Evolutionary conservation across 2,329 filamentous ascomycete genomes (phyloP).

Genomic region (Sarocladium oryzae): DNA sequence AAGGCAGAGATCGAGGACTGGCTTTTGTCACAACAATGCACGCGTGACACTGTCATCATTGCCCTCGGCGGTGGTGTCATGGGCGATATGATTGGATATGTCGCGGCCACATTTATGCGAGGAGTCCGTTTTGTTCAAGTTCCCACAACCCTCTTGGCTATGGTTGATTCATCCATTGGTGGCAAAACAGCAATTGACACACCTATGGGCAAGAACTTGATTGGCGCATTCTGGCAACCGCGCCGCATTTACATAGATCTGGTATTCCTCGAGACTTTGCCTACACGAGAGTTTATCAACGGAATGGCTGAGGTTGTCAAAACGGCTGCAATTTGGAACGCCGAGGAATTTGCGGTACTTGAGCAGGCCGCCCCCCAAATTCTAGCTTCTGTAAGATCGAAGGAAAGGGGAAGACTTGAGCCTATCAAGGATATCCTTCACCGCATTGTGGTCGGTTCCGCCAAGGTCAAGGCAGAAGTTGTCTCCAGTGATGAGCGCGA

Average conservation of each 20-base stretch:
- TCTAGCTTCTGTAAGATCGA: conserved; percentile 38
- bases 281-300: conserved; percentile 90
- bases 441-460: conserved; percentile 79
- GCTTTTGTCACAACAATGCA: conserved; percentile 89
- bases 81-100: conserved; percentile 95
- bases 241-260: conserved; percentile 91
- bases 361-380: conserved; percentile 77
- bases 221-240: conserved; percentile 96
- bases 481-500: conserved; percentile 93
- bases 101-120: conserved; percentile 97
- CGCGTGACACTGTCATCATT: conserved; percentile 88
- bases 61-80: conserved; percentile 95
- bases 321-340: conserved; percentile 94
- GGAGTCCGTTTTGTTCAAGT: conserved; percentile 95
- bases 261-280: conserved; percentile 82
- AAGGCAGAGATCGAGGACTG: conserved; percentile 97
- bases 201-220: conserved; percentile 89
- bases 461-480: conserved; percentile 88
- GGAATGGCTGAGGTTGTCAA: conserved; percentile 98
- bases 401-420: conserved; percentile 51
- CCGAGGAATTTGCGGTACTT: conserved; percentile 74
- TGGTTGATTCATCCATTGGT: conserved; percentile 98
- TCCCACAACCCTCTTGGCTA: conserved; percentile 86
- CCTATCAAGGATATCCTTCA: conserved; percentile 66
- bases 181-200: conserved; percentile 98